A percentile compares a stretch with the other conserved stretches of the same genome.
Conservation (phyloP, 177 flowering plant genomes). For the Viscum album region DNA sequence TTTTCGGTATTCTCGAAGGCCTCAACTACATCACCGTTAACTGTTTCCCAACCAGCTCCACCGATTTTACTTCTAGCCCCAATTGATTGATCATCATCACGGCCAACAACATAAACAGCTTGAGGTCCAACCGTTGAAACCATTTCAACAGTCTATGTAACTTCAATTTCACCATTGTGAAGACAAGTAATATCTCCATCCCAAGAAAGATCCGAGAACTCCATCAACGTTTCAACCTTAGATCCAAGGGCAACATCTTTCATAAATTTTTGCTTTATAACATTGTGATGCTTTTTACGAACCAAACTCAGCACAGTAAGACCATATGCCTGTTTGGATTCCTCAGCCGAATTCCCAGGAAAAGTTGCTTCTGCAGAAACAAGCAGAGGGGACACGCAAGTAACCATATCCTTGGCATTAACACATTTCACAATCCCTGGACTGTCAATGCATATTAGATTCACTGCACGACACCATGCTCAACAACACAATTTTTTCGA, state of each 20-base stretch:
- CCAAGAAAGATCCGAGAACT: slow-evolving; percentile 75
- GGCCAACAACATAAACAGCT: slow-evolving; percentile 91
- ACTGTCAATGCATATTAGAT: slow-evolving; percentile 69
- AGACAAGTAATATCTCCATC: slow-evolving; percentile 89
- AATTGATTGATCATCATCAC: slow-evolving; percentile 83
- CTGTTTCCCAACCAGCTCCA: slow-evolving; percentile 96
- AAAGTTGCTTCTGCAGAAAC: slow-evolving; percentile 20
- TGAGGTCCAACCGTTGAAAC: slow-evolving; percentile 97
- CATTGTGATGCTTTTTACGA: slow-evolving; percentile 12
- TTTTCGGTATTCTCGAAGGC: slow-evolving; percentile 39
- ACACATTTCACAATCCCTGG: slow-evolving; percentile 91
- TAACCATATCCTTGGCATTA: slow-evolving; percentile 86
- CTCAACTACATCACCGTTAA: slow-evolving; percentile 65
- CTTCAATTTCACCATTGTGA: slow-evolving; percentile 89
- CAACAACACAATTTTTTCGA: too few relatives aligned
- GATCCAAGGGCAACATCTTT: slow-evolving; percentile 21
- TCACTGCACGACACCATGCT: too few relatives aligned
- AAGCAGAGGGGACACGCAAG: slow-evolving; percentile 62
- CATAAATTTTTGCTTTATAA: slow-evolving; percentile 11
- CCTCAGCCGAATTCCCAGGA: slow-evolving; percentile 21
- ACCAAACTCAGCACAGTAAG: slow-evolving; percentile 20
- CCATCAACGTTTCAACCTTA: slow-evolving; percentile 20
- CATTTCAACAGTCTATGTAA: slow-evolving; percentile 97
- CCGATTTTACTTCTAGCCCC: slow-evolving; percentile 60
- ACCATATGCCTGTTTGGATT: slow-evolving; percentile 18